Conservation (phyloP, 164 flowering plant species). For the Vitis labrusca region DNA sequence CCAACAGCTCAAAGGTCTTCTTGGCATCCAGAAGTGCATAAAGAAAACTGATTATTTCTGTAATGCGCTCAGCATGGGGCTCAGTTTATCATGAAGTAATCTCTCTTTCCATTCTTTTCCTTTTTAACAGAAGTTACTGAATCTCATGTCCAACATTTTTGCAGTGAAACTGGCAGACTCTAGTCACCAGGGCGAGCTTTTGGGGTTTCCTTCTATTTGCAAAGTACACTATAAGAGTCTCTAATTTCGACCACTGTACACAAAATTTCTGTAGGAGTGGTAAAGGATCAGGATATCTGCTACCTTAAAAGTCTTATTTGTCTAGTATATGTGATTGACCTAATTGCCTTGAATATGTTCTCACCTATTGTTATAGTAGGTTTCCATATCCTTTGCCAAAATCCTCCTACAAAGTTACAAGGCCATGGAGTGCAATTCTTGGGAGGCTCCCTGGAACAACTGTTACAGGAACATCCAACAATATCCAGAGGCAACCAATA, state of each 20-base stretch:
- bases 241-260: not conserved
- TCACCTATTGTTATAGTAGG: slow-evolving; percentile 30
- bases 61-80: slow-evolving; percentile 58
- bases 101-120: not conserved
- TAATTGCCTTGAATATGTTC: not conserved
- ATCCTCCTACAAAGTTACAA: slow-evolving; percentile 78
- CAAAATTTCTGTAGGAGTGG: slow-evolving; percentile 14
- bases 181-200: slow-evolving; percentile 66
- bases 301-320: not conserved
- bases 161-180: slow-evolving; percentile 99
- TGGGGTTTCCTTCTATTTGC: slow-evolving; percentile 68
- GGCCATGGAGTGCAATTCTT: slow-evolving; percentile 73
- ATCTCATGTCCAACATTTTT: slow-evolving; percentile 13
- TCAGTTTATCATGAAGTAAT: slow-evolving; percentile 77
- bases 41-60: slow-evolving; percentile 72
- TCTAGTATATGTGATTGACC: not conserved
- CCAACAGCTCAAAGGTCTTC: slow-evolving; percentile 93
- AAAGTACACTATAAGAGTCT: slow-evolving; percentile 66
- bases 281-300: slow-evolving; percentile 23
- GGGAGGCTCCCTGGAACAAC: slow-evolving; percentile 65
- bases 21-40: slow-evolving; percentile 72
- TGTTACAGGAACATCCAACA: slow-evolving; percentile 66
- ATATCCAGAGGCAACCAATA: slow-evolving; percentile 61
- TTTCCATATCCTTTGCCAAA: slow-evolving; percentile 73
- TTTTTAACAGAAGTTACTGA: not conserved